phyloP scores from a whole-genome alignment of 345 rosid species.

The Laguncularia racemosa region DNA sequence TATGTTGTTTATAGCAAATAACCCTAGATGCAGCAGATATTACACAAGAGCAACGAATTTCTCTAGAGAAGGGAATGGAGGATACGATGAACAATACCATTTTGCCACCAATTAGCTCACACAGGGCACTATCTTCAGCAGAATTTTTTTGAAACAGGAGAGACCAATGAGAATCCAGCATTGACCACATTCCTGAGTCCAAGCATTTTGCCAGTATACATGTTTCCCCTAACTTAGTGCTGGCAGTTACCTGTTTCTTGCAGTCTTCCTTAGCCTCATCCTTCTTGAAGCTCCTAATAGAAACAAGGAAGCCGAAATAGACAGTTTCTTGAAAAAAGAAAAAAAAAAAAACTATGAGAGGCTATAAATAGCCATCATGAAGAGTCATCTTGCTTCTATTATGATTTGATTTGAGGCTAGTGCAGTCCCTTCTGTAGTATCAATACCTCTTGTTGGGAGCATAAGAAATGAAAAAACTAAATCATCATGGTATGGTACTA shows the following conservation, averaged over 20 bases:
- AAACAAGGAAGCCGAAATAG: conserved; percentile 9
- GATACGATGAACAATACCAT: conserved; percentile 35
- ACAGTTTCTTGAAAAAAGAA: neutral
- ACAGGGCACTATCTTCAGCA: conserved; percentile 37
- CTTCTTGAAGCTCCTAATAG: conserved; percentile 38
- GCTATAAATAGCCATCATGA: too few relatives aligned
- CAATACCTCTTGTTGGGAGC: too few relatives aligned
- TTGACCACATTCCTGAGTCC: conserved; percentile 44
- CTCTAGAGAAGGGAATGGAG: neutral
- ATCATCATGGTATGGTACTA: too few relatives aligned
- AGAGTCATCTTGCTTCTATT: too few relatives aligned
- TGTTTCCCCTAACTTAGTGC: conserved; percentile 47
- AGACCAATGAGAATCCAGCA: conserved; percentile 63
- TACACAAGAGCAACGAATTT: neutral
- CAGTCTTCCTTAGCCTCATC: conserved; percentile 14
- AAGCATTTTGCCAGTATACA: conserved; percentile 47
- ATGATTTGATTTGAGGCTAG: too few relatives aligned
- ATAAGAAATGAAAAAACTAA: too few relatives aligned
- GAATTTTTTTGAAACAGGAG: conserved; percentile 32
- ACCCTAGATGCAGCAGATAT: too few relatives aligned
- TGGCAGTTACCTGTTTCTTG: conserved; percentile 60
- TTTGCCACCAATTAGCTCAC: conserved; percentile 54
- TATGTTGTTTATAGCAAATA: too few relatives aligned
- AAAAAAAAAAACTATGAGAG: too few relatives aligned
- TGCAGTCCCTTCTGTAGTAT: too few relatives aligned